Conservation (phyloP, 306 rosid species). For the Castanea crenata region DNA sequence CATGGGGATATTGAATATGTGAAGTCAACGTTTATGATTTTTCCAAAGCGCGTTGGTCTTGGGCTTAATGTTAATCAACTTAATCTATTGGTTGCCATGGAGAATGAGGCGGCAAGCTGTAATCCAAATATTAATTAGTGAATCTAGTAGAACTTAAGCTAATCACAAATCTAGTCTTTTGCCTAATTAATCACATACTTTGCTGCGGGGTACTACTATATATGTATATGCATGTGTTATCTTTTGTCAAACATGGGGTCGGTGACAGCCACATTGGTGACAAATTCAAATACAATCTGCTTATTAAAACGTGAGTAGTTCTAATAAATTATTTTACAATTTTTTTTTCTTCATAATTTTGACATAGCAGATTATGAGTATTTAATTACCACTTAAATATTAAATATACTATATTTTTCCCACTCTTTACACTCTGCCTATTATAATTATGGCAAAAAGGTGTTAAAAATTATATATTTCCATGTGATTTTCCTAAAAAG, state of each 20-base stretch:
- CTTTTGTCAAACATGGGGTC: background rate
- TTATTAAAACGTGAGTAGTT: accelerated
- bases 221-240: background rate
- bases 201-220: too few relatives aligned
- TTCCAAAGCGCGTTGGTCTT: slow-evolving; percentile 27
- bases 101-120: background rate
- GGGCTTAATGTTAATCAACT: background rate
- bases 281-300: background rate
- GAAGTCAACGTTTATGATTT: slow-evolving; percentile 21
- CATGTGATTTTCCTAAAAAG: background rate
- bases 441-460: accelerated
- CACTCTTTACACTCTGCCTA: accelerated
- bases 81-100: background rate
- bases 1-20: background rate
- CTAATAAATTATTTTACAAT: too few relatives aligned
- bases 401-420: accelerated
- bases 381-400: too few relatives aligned
- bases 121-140: background rate
- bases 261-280: background rate
- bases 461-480: too few relatives aligned
- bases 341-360: too few relatives aligned
- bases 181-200: too few relatives aligned
- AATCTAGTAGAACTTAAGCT: background rate
- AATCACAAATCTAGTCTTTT: background rate
- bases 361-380: accelerated